phyloP scores from a whole-genome alignment of 495 filamentous ascomycete species.

The Penicillium longicatenatum region DNA sequence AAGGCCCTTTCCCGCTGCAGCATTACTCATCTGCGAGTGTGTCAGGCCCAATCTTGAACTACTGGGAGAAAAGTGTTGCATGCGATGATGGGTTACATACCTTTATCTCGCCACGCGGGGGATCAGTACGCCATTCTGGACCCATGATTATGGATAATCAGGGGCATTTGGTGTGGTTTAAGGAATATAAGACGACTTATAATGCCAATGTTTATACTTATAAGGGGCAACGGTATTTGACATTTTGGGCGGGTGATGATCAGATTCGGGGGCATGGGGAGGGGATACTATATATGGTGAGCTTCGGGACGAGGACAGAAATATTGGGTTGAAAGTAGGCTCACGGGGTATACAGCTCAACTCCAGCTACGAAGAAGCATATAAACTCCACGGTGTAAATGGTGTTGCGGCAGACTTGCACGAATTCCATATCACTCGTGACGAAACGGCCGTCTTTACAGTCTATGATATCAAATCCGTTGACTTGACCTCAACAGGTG shows the following conservation, averaged over 20 bases:
- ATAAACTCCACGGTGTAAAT: conserved; percentile 40
- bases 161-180: conserved; percentile 48
- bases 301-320: conserved; percentile 2
- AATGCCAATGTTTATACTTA: conserved; percentile 45
- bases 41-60: conserved; percentile 42
- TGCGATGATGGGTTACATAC: conserved; percentile 43
- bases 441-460: conserved; percentile 54
- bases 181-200: conserved; percentile 36
- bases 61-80: conserved; percentile 28
- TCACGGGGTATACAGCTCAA: conserved; percentile 39
- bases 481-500: conserved; percentile 44
- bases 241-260: conserved; percentile 55
- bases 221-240: conserved; percentile 46
- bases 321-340: neutral
- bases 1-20: conserved; percentile 43
- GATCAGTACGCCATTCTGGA: conserved; percentile 34
- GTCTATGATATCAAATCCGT: conserved; percentile 46
- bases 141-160: conserved; percentile 48
- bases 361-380: conserved; percentile 47
- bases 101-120: conserved; percentile 45
- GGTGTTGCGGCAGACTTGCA: conserved; percentile 39
- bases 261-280: conserved; percentile 48
- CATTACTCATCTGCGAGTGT: conserved; percentile 38
- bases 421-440: conserved; percentile 49
- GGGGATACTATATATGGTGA: conserved; percentile 52